phyloP scores from a whole-genome alignment of 768 basidiomycete species.

The Pilatotrama ljubarskyi region DNA sequence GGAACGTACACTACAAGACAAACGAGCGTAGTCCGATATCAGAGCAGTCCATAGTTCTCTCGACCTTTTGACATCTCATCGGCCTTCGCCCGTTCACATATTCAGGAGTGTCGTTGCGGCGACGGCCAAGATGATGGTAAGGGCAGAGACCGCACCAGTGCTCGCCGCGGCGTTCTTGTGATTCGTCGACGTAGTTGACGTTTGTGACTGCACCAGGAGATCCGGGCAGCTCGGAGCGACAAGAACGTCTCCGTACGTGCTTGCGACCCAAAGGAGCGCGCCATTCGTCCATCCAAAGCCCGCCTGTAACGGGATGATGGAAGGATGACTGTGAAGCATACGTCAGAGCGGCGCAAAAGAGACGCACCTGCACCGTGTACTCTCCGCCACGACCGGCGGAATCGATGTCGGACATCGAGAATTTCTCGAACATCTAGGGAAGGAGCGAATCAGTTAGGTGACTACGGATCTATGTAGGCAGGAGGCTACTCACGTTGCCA shows the following conservation, averaged over 20 bases:
- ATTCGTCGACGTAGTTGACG: constrained; percentile 1
- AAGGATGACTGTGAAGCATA: not conserved
- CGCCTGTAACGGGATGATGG: constrained; percentile 38
- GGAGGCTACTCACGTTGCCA: constrained; percentile 61
- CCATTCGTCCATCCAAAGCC: constrained; percentile 94
- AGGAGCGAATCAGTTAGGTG: not conserved
- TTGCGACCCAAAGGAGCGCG: constrained; percentile 72
- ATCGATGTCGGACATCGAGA: constrained; percentile 76
- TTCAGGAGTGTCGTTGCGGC: not conserved
- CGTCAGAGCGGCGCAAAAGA: not conserved
- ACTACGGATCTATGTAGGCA: not conserved
- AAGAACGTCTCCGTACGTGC: constrained; percentile 61
- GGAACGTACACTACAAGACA: no score
- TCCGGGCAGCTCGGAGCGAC: constrained; percentile 65
- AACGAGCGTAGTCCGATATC: no score
- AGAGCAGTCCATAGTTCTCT: no score
- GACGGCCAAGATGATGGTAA: not conserved
- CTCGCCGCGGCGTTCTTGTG: not conserved
- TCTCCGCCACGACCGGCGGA: constrained; percentile 82
- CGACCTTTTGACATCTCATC: no score
- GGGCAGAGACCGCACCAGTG: not conserved
- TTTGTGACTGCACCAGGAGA: constrained; percentile 23
- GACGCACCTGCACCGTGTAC: constrained; percentile 76
- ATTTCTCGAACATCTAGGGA: constrained; percentile 84
- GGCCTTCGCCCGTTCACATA: not conserved